Evolutionary conservation across 116 monocot genomes (phyloP).

Genomic region (Iris pallida): DNA sequence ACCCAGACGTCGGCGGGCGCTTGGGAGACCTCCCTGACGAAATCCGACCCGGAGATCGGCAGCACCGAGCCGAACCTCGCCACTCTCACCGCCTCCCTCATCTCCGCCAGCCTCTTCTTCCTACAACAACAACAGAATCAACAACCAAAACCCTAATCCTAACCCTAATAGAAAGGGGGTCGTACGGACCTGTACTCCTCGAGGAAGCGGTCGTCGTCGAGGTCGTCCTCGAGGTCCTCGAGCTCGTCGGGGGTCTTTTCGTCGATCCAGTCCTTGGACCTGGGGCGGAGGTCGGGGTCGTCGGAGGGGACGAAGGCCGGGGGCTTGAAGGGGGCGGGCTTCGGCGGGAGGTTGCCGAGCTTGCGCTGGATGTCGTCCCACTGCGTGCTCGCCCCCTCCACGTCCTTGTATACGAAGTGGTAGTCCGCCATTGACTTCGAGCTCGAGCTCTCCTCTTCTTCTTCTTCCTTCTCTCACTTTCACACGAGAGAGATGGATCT

Average conservation of each 20-base stretch:
- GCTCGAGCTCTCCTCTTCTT: background rate
- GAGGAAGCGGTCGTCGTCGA: conserved; percentile 85
- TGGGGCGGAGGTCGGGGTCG: conserved; percentile 47
- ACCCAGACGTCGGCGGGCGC: conserved; percentile 79
- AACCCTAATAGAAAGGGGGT: background rate
- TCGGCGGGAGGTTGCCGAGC: conserved; percentile 91
- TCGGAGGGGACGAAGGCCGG: conserved; percentile 58
- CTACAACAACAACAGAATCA: conserved; percentile 23
- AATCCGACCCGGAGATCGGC: conserved; percentile 73
- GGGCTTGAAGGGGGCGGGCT: conserved; percentile 80
- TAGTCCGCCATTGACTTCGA: conserved; percentile 34
- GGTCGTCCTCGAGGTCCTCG: conserved; percentile 82
- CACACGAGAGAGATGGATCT: background rate
- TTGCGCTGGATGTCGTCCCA: conserved; percentile 97
- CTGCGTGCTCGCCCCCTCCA: conserved; percentile 73
- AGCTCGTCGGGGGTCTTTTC: conserved; percentile 73
- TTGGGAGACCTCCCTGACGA: conserved; percentile 86
- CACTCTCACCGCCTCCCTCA: conserved; percentile 54
- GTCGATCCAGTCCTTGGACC: conserved; percentile 76
- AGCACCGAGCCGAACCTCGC: conserved; percentile 56
- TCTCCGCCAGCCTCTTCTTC: conserved; percentile 77
- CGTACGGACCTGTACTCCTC: conserved; percentile 72
- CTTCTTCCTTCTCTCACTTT: too few relatives aligned
- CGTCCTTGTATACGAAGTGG: conserved; percentile 97
- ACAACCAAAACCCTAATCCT: background rate